Conservation (phyloP, 495 filamentous ascomycete genomes). For the Xylaria grammica region DNA sequence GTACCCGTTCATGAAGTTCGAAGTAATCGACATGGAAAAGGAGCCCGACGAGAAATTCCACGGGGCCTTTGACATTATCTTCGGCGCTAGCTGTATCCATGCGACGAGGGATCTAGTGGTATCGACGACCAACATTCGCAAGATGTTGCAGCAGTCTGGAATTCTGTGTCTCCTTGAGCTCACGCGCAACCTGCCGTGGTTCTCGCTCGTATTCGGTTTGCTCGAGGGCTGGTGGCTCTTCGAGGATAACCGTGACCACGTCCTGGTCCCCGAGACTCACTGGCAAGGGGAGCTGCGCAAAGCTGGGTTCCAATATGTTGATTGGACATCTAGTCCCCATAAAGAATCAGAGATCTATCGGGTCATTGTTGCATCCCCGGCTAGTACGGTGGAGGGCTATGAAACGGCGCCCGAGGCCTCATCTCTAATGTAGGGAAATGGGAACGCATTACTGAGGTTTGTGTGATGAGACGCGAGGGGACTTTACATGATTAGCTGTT, state of each 20-base stretch:
- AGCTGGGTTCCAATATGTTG: conserved; percentile 43
- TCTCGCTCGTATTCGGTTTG: conserved; percentile 53
- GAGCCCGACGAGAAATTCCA: conserved; percentile 40
- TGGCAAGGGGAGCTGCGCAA: conserved; percentile 43
- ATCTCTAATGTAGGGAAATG: neutral
- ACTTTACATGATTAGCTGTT: too few species aligned
- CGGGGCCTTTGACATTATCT: conserved; percentile 44
- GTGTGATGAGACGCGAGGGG: neutral
- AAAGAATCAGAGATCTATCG: conserved; percentile 29
- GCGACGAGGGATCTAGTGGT: conserved; percentile 41
- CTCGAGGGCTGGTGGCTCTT: conserved; percentile 60
- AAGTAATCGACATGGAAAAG: conserved; percentile 46
- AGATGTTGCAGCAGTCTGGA: conserved; percentile 44
- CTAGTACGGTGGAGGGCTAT: neutral
- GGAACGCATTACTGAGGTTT: neutral
- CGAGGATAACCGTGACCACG: conserved; percentile 39
- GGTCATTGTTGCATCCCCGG: conserved; percentile 33
- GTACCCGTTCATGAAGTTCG: conserved; percentile 45
- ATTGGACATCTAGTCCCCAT: conserved; percentile 41
- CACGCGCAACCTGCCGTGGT: conserved; percentile 44
- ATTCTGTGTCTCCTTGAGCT: conserved; percentile 49
- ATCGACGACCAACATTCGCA: conserved; percentile 36
- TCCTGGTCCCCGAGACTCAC: conserved; percentile 32
- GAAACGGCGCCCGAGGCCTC: neutral
- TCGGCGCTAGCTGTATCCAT: conserved; percentile 51